Evolutionary conservation across 75 land plant genomes (phyloP).

Genomic region (Cupressus sempervirens): DNA sequence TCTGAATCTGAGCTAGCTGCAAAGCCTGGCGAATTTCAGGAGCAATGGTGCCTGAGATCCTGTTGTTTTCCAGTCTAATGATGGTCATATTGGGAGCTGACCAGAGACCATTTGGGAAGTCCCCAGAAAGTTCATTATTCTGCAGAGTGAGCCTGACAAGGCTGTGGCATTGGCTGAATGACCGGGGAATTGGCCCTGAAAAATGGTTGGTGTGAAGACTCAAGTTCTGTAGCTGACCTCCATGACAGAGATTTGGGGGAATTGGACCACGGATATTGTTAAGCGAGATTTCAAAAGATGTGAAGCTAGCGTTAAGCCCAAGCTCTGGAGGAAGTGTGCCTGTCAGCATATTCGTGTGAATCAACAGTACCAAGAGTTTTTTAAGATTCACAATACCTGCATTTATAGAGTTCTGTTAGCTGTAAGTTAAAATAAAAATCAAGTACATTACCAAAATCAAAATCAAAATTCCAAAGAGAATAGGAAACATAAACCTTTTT

Average conservation of each 20-base stretch:
- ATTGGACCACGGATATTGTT: slow-evolving; percentile 62
- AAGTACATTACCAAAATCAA: not conserved
- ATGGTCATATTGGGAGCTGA: slow-evolving; percentile 53
- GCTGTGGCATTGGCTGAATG: slow-evolving; percentile 39
- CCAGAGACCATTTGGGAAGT: slow-evolving; percentile 60
- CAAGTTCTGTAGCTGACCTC: slow-evolving; percentile 34
- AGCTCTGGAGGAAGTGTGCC: slow-evolving; percentile 40
- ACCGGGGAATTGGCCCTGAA: slow-evolving; percentile 51
- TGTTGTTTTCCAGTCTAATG: slow-evolving; percentile 54
- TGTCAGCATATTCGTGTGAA: slow-evolving; percentile 4
- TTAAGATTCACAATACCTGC: slow-evolving; percentile 22
- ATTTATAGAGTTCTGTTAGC: slow-evolving; percentile 25
- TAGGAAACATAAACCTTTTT: too few species aligned
- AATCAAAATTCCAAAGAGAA: not conserved
- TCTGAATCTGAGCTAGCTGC: slow-evolving; percentile 52
- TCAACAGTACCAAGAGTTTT: slow-evolving; percentile 10
- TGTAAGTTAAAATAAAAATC: not conserved
- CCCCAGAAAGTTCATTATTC: slow-evolving; percentile 54
- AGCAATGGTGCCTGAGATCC: slow-evolving; percentile 43
- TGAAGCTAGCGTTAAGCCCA: slow-evolving; percentile 25
- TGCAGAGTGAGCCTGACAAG: slow-evolving; percentile 58
- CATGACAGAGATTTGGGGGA: slow-evolving; percentile 52
- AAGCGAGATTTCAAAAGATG: slow-evolving; percentile 40
- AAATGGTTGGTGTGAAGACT: slow-evolving; percentile 58
- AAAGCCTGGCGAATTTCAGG: slow-evolving; percentile 26